Evolutionary conservation across 2,329 filamentous ascomycete genomes (phyloP).

Genomic region (Fusarium nematophilum): DNA sequence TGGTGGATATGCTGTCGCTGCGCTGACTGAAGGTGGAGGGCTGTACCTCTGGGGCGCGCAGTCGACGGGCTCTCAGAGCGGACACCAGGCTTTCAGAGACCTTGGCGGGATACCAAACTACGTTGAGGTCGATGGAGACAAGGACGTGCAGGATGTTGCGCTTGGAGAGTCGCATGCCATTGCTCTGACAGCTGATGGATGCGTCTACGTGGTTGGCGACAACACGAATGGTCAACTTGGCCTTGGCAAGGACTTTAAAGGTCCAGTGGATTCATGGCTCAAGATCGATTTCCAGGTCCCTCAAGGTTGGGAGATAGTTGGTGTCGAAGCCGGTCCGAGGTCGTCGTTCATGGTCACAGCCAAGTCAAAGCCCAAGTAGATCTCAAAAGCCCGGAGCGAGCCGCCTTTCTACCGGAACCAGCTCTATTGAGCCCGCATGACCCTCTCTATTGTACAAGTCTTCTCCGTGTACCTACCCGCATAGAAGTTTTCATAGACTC

Average conservation of each 20-base stretch:
- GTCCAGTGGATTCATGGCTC: constrained; percentile 49
- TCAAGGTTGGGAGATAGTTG: constrained; percentile 46
- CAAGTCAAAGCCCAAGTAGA: constrained; percentile 26
- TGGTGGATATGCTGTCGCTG: constrained; percentile 68
- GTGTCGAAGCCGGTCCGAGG: constrained; percentile 61
- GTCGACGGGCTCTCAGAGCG: constrained; percentile 41
- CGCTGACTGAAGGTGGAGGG: constrained; percentile 67
- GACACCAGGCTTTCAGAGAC: constrained; percentile 47
- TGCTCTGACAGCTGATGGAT: constrained; percentile 60
- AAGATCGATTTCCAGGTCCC: constrained; percentile 47
- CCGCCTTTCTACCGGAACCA: constrained; percentile 36
- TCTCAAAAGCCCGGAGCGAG: constrained; percentile 19
- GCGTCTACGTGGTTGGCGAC: constrained; percentile 66
- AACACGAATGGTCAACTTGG: constrained; percentile 72
- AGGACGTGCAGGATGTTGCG: constrained; percentile 67
- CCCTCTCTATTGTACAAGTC: constrained; percentile 62
- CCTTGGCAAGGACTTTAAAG: constrained; percentile 41
- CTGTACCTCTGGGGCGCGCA: constrained; percentile 70
- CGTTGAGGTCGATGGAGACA: constrained; percentile 57
- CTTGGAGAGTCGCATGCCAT: constrained; percentile 70
- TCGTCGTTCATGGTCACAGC: constrained; percentile 61
- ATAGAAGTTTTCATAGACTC: constrained; percentile 77
- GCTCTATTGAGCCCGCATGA: constrained; percentile 53
- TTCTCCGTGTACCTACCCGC: constrained; percentile 42
- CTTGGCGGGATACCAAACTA: constrained; percentile 54